Conservation (phyloP, 2,329 filamentous ascomycete genomes). For the Cadophora sp. region DNA sequence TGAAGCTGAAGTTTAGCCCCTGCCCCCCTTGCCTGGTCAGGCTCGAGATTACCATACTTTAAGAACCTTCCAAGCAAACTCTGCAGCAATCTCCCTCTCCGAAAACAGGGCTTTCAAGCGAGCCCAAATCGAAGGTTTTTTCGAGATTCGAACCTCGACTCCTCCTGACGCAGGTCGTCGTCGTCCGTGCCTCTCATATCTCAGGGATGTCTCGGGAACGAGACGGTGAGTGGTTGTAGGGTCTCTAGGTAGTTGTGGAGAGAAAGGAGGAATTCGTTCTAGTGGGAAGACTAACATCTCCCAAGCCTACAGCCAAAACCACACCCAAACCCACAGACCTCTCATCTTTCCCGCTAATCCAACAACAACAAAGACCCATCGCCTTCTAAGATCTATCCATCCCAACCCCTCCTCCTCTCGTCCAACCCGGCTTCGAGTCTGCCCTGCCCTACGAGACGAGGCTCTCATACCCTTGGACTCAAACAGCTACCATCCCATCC, state of each 20-base stretch:
- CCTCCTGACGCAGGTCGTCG: no score
- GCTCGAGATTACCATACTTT: not conserved
- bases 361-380: not conserved
- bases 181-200: no score
- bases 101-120: not conserved
- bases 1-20: not conserved
- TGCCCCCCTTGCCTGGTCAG: not conserved
- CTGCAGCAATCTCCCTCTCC: not conserved
- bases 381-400: not conserved
- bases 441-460: slow-evolving; percentile 1
- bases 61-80: not conserved
- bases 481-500: no score
- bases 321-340: no score
- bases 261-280: not conserved
- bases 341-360: slow-evolving; percentile 6
- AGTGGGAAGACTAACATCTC: not conserved
- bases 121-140: not conserved
- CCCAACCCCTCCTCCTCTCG: not conserved
- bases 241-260: not conserved
- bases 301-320: no score
- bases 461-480: not conserved
- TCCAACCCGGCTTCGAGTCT: not conserved
- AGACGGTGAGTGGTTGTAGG: not conserved
- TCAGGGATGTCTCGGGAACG: not conserved
- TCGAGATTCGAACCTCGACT: no score